These are phyloP conservation scores for Bretziella fagacearum DNA, from an alignment of 2,329 filamentous ascomycete species.

Conservation along the genomic window DNA sequence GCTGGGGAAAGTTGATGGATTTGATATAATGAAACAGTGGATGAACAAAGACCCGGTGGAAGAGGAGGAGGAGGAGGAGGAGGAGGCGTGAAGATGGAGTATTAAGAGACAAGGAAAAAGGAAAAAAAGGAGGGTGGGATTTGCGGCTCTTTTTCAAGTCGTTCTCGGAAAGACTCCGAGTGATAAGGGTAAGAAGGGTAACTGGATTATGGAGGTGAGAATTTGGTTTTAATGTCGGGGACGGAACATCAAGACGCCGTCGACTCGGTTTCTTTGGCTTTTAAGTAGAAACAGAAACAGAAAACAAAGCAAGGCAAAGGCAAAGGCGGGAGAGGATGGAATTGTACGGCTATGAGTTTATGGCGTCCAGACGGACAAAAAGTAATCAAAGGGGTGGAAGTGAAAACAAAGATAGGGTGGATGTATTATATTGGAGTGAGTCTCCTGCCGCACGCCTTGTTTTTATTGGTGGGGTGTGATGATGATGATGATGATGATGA, in stretches of 20 bases:
- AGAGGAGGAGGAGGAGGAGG: too few species aligned
- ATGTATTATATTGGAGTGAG: neutral
- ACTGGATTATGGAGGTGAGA: too few species aligned
- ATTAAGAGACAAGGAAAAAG: neutral
- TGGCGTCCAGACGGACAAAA: neutral
- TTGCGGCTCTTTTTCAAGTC: neutral
- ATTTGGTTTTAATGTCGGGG: neutral
- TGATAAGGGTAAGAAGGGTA: too few species aligned
- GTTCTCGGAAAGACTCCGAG: neutral
- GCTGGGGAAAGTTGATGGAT: too few species aligned
- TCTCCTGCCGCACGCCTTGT: neutral
- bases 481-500: too few species aligned
- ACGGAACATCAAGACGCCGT: neutral
- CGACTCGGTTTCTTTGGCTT: neutral
- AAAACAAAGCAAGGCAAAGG: neutral
- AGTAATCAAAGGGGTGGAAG: neutral
- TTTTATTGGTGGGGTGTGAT: too few species aligned
- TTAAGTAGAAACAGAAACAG: neutral
- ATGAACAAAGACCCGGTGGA: too few species aligned
- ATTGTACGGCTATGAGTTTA: neutral
- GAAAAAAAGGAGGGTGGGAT: neutral
- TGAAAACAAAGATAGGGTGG: neutral
- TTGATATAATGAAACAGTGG: too few species aligned
- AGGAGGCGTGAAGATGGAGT: neutral
- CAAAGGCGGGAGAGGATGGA: neutral